Evolutionary conservation across 495 filamentous ascomycete species (phyloP).

Genomic region (Penicillium flavigenum): DNA sequence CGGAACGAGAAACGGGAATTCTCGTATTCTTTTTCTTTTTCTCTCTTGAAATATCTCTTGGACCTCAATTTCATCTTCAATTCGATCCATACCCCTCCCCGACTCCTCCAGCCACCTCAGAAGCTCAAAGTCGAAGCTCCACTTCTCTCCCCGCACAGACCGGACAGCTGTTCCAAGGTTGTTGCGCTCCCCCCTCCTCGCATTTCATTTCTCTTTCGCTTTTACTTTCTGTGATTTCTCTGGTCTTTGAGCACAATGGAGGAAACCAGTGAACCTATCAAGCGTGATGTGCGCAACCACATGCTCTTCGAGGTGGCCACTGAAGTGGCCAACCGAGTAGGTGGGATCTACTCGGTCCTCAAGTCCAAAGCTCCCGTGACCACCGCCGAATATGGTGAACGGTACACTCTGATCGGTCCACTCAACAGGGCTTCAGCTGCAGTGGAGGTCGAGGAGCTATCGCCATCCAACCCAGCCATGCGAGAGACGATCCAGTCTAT

Average conservation of each 20-base stretch:
- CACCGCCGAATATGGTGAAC: slow-evolving; percentile 95
- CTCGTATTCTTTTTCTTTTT: not conserved
- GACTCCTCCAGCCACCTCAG: slow-evolving; percentile 13
- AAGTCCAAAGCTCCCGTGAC: slow-evolving; percentile 99
- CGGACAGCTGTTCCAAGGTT: slow-evolving; percentile 20
- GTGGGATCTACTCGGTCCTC: slow-evolving; percentile 97
- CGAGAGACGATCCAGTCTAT: slow-evolving; percentile 82
- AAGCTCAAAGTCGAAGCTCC: not conserved
- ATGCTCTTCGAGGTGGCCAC: slow-evolving; percentile 94
- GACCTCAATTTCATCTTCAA: not conserved
- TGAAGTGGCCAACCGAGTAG: slow-evolving; percentile 95
- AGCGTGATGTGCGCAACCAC: slow-evolving; percentile 73
- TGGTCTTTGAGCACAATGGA: slow-evolving; percentile 27
- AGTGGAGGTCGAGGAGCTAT: slow-evolving; percentile 91
- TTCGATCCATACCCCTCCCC: not conserved
- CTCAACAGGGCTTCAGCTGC: slow-evolving; percentile 89
- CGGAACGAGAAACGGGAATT: not conserved
- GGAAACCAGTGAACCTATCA: slow-evolving; percentile 41
- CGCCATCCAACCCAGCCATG: slow-evolving; percentile 77
- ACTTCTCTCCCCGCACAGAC: slow-evolving; percentile 32
- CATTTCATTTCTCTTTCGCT: slow-evolving; percentile 12
- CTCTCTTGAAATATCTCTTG: not conserved
- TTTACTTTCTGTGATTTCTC: not conserved
- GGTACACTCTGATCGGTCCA: slow-evolving; percentile 93
- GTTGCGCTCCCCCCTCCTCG: slow-evolving; percentile 6